These are phyloP conservation scores for Candida pseudocylindracea DNA, from an alignment of 1,139 yeast genomes.

Conservation along the genomic window DNA sequence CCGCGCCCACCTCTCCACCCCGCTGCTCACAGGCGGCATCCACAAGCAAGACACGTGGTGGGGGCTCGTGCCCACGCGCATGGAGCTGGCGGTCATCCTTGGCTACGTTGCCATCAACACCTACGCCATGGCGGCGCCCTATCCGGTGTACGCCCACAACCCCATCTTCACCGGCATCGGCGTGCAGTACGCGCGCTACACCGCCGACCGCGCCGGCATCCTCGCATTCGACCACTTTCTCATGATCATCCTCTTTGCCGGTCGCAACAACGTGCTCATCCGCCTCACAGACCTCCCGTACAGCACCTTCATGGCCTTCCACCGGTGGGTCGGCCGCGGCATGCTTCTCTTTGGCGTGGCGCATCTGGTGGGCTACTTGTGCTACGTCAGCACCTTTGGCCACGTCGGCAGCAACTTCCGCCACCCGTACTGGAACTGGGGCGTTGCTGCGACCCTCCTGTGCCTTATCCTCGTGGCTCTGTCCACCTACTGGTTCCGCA, in stretches of 20 bases:
- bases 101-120: no score
- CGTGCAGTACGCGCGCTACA: constrained; percentile 9
- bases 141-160: no score
- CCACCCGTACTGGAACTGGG: constrained; percentile 10
- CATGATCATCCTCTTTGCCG: constrained; percentile 29
- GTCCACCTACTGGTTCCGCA: constrained; percentile 3
- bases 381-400: neutral
- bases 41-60: no score
- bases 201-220: constrained; percentile 36
- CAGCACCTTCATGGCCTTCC: constrained; percentile 32
- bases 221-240: constrained; percentile 30
- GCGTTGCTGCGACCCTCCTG: constrained; percentile 6
- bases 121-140: no score
- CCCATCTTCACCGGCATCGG: no score
- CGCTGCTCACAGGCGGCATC: no score
- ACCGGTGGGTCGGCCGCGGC: constrained; percentile 35
- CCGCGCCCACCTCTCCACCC: no score
- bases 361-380: constrained; percentile 10
- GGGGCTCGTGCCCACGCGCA: neutral
- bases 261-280: constrained; percentile 35
- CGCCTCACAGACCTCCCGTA: constrained; percentile 38
- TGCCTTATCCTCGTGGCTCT: constrained; percentile 15
- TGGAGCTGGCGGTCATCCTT: neutral
- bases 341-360: constrained; percentile 14
- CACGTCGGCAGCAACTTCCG: constrained; percentile 10